phyloP scores from a whole-genome alignment of 306 rosid genomes.

The Acmispon strigosus region DNA sequence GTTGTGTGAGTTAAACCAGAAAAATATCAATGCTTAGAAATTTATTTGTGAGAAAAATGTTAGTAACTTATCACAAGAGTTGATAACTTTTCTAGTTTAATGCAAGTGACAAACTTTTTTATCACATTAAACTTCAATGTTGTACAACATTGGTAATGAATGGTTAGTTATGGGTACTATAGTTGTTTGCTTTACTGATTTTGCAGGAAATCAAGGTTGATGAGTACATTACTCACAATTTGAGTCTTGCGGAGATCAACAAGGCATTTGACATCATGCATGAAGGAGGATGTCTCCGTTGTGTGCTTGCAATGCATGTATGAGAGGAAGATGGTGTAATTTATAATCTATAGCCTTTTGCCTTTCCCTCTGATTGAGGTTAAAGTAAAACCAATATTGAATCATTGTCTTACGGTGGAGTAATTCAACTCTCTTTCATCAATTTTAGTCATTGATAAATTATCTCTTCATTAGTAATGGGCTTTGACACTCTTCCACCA shows the following conservation, averaged over 20 bases:
- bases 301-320: slow-evolving; percentile 58
- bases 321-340: slow-evolving; percentile 13
- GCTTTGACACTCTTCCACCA: too few species aligned
- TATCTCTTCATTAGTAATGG: too few species aligned
- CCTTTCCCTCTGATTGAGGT: background rate
- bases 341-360: background rate
- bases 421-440: too few species aligned
- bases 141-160: background rate
- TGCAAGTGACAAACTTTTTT: too few species aligned
- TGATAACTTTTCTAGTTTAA: too few species aligned
- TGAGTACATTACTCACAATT: slow-evolving; percentile 82
- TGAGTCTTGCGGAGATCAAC: slow-evolving; percentile 77
- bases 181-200: background rate
- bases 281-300: slow-evolving; percentile 89
- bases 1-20: too few species aligned
- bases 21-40: too few species aligned
- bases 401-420: too few species aligned
- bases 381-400: background rate
- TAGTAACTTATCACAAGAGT: too few species aligned
- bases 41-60: too few species aligned
- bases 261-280: slow-evolving; percentile 88
- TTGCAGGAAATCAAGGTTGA: slow-evolving; percentile 95
- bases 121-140: background rate
- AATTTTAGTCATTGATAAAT: too few species aligned
- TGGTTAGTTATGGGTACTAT: background rate